Percentiles rank a stretch among this genome's conserved stretches.
Conservation (phyloP, 2,329 filamentous ascomycete species). For the Paraconiothyrium brasiliense region DNA sequence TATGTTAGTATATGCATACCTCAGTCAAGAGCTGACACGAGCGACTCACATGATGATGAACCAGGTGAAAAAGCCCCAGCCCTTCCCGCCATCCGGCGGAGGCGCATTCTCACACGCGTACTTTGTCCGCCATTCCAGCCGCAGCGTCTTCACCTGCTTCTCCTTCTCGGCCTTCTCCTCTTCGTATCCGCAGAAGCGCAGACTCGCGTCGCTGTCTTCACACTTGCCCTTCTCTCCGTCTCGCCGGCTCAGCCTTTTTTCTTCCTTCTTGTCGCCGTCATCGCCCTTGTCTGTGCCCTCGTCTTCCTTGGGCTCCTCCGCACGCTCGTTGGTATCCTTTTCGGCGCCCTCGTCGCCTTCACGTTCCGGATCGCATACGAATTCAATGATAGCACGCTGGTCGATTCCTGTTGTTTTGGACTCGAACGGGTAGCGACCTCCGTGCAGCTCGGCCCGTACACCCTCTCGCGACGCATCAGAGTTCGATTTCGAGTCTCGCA, state of each 20-base stretch:
- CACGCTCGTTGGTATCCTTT: constrained; percentile 64
- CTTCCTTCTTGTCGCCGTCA: constrained; percentile 29
- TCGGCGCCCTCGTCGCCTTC: constrained; percentile 77
- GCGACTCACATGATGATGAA: constrained; percentile 83
- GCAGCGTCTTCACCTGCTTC: constrained; percentile 67
- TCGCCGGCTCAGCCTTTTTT: constrained; percentile 28
- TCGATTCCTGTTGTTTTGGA: constrained; percentile 59
- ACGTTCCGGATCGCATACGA: constrained; percentile 78
- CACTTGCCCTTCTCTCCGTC: constrained; percentile 47
- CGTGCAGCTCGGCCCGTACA: constrained; percentile 72
- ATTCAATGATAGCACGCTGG: constrained; percentile 84
- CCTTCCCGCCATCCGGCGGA: constrained; percentile 58
- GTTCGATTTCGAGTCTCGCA: constrained; percentile 72
- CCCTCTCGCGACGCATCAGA: constrained; percentile 76
- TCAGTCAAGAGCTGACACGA: not conserved
- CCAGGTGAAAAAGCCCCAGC: constrained; percentile 99
- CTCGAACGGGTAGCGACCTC: constrained; percentile 61
- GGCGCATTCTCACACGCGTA: constrained; percentile 72
- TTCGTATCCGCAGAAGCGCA: constrained; percentile 81
- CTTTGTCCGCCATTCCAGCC: constrained; percentile 86
- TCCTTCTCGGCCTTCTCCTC: constrained; percentile 61
- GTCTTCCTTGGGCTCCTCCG: constrained; percentile 60
- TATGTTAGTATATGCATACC: constrained; percentile 21
- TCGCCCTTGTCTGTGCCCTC: constrained; percentile 47
- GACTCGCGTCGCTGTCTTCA: constrained; percentile 57